These are phyloP conservation scores for Quercus tomentella DNA, from an alignment of 331 rosid species.

Conservation along the genomic window DNA sequence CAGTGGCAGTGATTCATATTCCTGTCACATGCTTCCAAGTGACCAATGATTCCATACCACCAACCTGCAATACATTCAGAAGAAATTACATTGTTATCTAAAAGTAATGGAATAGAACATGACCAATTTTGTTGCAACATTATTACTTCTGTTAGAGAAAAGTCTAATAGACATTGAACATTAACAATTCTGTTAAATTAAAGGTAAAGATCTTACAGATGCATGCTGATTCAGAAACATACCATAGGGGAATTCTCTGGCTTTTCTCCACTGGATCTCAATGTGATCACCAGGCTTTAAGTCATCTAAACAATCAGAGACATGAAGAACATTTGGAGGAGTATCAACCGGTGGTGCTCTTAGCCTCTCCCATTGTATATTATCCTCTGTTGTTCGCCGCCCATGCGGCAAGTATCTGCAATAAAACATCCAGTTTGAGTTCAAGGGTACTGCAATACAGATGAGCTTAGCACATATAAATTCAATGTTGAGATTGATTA, in stretches of 20 bases:
- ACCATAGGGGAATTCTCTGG: constrained; percentile 80
- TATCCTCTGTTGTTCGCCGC: constrained; percentile 70
- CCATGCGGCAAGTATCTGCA: constrained; percentile 76
- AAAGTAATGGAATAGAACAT: constrained; percentile 9
- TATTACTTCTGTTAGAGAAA: neutral
- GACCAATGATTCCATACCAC: constrained; percentile 88
- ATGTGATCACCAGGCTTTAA: constrained; percentile 79
- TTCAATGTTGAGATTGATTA: neutral
- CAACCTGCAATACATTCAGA: constrained; percentile 52
- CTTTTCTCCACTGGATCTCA: constrained; percentile 97
- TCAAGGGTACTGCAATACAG: neutral
- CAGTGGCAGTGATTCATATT: constrained; percentile 50
- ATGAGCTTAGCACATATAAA: constrained; percentile 1
- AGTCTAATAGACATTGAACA: neutral
- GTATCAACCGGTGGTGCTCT: constrained; percentile 68
- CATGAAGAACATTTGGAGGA: constrained; percentile 57
- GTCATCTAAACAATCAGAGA: constrained; percentile 61
- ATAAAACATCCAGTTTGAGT: constrained; percentile 14
- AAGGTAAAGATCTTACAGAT: neutral
- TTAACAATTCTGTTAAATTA: neutral
- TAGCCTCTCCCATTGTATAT: constrained; percentile 69
- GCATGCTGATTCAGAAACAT: constrained; percentile 14
- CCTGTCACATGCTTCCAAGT: constrained; percentile 55
- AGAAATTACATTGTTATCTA: constrained; percentile 6
- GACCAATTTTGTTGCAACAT: constrained; percentile 1